Conservation (phyloP, 805 yeast species). For the Candida ponderosae region DNA sequence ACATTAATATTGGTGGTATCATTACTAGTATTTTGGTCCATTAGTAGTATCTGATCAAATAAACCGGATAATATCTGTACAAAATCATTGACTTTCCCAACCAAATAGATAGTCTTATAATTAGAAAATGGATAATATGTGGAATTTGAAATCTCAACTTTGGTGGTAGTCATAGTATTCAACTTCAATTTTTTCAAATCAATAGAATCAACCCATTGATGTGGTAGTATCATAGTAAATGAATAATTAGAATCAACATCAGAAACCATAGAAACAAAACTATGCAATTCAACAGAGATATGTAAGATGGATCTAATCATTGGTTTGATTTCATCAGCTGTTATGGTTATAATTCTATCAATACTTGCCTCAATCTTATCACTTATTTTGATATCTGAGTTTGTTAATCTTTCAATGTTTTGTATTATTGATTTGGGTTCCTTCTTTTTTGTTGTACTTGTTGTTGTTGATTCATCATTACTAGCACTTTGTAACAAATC, state of each 20-base stretch:
- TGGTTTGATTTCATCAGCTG: constrained; percentile 2
- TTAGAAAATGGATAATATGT: constrained; percentile 9
- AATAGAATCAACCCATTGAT: too few relatives aligned
- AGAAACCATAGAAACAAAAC: background rate
- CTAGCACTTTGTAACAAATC: constrained; percentile 3
- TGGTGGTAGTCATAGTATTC: too few relatives aligned
- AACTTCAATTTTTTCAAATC: too few relatives aligned
- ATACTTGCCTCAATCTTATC: constrained; percentile 7
- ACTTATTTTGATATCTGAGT: constrained; percentile 1
- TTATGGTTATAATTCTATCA: constrained; percentile 8
- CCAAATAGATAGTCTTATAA: constrained; percentile 4
- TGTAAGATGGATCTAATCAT: background rate
- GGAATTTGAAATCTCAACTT: background rate
- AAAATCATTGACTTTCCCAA: background rate
- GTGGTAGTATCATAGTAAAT: background rate
- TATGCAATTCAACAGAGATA: background rate
- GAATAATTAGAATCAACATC: background rate
- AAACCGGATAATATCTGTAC: background rate
- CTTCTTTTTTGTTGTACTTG: background rate
- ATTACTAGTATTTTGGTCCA: background rate
- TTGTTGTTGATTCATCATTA: background rate
- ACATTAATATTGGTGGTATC: too few relatives aligned
- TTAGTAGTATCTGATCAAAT: background rate
- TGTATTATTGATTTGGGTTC: background rate
- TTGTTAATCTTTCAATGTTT: constrained; percentile 1